Conservation (phyloP, 2,329 filamentous ascomycete species). For the Claviceps cyperi region DNA sequence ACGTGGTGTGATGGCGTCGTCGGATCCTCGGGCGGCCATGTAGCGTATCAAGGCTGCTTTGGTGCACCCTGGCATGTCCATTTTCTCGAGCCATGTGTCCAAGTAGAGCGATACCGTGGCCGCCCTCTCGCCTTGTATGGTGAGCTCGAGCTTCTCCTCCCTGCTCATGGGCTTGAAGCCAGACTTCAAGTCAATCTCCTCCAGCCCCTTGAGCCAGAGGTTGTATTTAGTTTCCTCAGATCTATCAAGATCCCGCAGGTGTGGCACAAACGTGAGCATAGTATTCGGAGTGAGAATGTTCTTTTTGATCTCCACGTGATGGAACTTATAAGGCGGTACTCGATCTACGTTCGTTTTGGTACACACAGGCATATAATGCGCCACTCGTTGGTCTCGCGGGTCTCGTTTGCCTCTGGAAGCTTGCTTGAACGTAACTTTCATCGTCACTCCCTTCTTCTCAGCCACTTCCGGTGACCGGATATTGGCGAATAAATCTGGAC, state of each 20-base stretch:
- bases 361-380: constrained; percentile 26
- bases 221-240: constrained; percentile 42
- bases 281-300: constrained; percentile 46
- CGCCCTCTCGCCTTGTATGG: constrained; percentile 36
- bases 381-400: constrained; percentile 28
- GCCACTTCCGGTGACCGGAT: constrained; percentile 23
- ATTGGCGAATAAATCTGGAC: constrained; percentile 33
- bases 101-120: constrained; percentile 38
- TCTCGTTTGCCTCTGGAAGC: constrained; percentile 30
- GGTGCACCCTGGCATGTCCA: constrained; percentile 36
- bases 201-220: constrained; percentile 41
- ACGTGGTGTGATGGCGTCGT: constrained; percentile 35
- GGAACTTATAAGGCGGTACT: constrained; percentile 45
- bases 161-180: constrained; percentile 41
- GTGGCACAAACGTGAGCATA: constrained; percentile 45
- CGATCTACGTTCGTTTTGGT: constrained; percentile 35
- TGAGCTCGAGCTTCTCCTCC: constrained; percentile 34
- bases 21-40: constrained; percentile 34
- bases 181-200: constrained; percentile 41
- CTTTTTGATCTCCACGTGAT: constrained; percentile 44
- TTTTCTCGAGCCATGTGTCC: constrained; percentile 35
- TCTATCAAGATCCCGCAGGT: constrained; percentile 40
- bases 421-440: constrained; percentile 39
- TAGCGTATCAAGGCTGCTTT: constrained; percentile 37
- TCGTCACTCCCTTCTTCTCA: constrained; percentile 23